Evolutionary conservation across 805 yeast genomes (phyloP), one percentile per base, ranked within the genome.

Genomic region (Tetrapisispora namnaoensis): DNA sequence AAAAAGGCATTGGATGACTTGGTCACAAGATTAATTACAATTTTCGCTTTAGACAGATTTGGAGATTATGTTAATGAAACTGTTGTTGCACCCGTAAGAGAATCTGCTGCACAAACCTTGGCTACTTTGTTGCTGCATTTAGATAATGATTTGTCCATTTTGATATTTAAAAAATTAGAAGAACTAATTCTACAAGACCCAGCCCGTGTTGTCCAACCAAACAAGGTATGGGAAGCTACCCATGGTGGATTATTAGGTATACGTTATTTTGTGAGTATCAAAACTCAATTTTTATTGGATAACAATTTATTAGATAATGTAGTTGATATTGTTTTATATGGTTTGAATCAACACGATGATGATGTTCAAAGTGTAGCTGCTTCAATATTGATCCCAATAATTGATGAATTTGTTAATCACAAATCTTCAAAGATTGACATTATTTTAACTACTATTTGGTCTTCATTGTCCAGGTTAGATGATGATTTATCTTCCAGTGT

Each of bases 321-420:
- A 1, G 82, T 90, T 3, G 74, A 79, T 40, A 86, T 93, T 77
- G 98, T 93, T 1, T 70, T 93, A 40, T 87, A 86, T 66, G 96
- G 97, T 3, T 70, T 93, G 44, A 82, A 80, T 53, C 78, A 75
- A 52, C 75, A 80, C 48, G 95, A 89, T 57, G 98, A 90, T 65
- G 99, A 93, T 63, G 98, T 93, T 24, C 97, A 95, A 65, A 89
- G 96, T 9, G 96, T 91, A 42, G 89, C 96, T 22, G 98, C 99
- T 0, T 85, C 95, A 2, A 88, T 96, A 1, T 70, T 93, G 46
- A 74, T 91, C 0, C 99, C 99, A 3, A 86, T 93, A 43, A 89
- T 96, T 1, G 72, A 76, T n/a, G 86, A 87, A 54, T 87, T 91
- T 64, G 90, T 90, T n/a, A 71, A 75, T 37, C 69, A 83, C 41